These are phyloP conservation scores for Biancaea sappan DNA, from an alignment of 306 rosid genomes.

Conservation along the genomic window DNA sequence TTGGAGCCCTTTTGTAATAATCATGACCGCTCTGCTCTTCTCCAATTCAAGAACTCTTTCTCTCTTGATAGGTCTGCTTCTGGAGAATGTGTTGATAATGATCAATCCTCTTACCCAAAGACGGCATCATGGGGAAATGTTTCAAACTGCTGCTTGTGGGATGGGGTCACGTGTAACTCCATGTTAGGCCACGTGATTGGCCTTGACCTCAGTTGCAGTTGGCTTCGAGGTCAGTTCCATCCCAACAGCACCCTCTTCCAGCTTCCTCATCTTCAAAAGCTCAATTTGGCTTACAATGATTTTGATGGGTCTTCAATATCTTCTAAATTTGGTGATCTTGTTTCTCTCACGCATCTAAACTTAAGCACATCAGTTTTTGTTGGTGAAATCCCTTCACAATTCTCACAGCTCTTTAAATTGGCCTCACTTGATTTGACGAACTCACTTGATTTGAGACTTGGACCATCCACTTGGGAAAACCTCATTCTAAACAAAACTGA, in stretches of 20 bases:
- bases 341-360: not conserved
- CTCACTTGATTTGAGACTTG: not conserved
- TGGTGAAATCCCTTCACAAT: not conserved
- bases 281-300: not conserved
- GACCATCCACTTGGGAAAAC: not conserved
- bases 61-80: not conserved
- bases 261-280: slow-evolving; percentile 13
- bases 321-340: slow-evolving; percentile 7
- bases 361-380: accelerated
- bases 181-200: slow-evolving; percentile 21
- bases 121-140: slow-evolving; percentile 29
- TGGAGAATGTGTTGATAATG: accelerated
- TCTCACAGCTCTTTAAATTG: not conserved
- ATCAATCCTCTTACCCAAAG: not conserved
- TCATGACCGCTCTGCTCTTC: not conserved
- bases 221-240: not conserved
- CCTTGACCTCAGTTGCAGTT: slow-evolving; percentile 7
- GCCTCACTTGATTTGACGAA: slow-evolving; percentile 6
- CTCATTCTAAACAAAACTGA: slow-evolving; percentile 5
- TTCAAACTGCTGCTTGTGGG: slow-evolving; percentile 32
- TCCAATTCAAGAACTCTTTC: slow-evolving; percentile 1
- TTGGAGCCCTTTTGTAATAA: not conserved
- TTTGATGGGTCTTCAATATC: not conserved
- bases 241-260: not conserved
- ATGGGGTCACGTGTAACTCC: slow-evolving; percentile 16